Evolutionary conservation across 78 protist species (phyloP).

Genomic region (slime mould (Dictyostelium discoideum)): DNA sequence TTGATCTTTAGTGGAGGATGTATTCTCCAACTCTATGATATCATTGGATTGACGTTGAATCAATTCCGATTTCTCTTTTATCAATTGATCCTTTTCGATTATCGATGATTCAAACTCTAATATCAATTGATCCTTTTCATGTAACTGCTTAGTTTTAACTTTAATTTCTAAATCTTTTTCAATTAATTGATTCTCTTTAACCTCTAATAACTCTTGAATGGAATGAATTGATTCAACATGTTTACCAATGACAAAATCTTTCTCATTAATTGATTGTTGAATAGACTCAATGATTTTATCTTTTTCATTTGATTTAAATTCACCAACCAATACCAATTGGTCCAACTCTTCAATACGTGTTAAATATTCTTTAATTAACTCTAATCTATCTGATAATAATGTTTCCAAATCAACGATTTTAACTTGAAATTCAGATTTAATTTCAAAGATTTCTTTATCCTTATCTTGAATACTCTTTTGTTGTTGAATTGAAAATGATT

Average conservation of each 20-base stretch:
- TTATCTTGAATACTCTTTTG: not conserved
- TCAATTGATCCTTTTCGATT: not conserved
- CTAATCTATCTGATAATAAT: not conserved
- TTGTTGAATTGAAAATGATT: not conserved
- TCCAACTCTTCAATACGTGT: conserved; percentile 5
- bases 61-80: not conserved
- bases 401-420: not conserved
- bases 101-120: not conserved
- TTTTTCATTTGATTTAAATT: not conserved
- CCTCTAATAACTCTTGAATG: not conserved
- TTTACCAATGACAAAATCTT: not conserved
- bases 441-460: not conserved
- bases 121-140: not conserved
- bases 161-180: conserved; percentile 18
- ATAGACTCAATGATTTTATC: not conserved
- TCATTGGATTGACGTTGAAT: conserved; percentile 1
- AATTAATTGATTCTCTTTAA: not conserved
- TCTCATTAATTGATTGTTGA: not conserved
- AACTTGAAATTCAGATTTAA: not conserved
- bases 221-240: not conserved
- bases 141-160: not conserved
- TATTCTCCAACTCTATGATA: not conserved
- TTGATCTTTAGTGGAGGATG: not conserved
- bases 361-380: not conserved
- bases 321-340: not conserved